phyloP scores from a whole-genome alignment of 768 basidiomycete species.

The Mycena vitilis region DNA sequence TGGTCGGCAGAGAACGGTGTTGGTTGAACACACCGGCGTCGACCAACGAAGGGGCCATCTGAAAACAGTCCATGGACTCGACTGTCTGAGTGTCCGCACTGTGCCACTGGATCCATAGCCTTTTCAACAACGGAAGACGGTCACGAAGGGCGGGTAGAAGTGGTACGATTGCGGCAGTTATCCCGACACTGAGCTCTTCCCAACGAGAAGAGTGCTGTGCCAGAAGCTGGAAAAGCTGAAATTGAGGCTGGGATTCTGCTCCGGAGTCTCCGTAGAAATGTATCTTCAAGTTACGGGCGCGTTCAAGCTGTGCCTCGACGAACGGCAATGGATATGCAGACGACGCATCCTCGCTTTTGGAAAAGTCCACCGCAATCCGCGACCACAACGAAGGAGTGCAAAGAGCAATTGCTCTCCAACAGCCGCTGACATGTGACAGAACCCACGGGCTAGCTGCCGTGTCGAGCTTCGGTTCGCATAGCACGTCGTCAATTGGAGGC shows the following conservation, averaged over 20 bases:
- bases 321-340: neutral
- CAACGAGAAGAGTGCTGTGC: neutral
- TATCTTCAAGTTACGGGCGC: neutral
- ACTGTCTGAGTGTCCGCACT: neutral
- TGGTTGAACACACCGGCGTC: neutral
- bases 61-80: neutral
- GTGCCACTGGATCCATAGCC: neutral
- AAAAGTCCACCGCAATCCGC: neutral
- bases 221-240: conserved; percentile 3
- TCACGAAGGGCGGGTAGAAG: neutral
- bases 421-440: neutral
- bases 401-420: conserved; percentile 6
- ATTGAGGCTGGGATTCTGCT: neutral
- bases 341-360: neutral
- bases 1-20: neutral
- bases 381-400: conserved; percentile 13
- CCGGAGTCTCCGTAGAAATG: neutral
- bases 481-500: no score
- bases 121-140: neutral
- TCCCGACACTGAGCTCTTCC: conserved; percentile 3
- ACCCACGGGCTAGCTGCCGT: conserved; percentile 3
- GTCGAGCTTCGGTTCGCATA: no score
- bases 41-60: neutral
- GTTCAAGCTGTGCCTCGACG: neutral
- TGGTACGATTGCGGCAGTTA: neutral